phyloP scores from a whole-genome alignment of 164 flowering plant species.

The Piper betle region DNA sequence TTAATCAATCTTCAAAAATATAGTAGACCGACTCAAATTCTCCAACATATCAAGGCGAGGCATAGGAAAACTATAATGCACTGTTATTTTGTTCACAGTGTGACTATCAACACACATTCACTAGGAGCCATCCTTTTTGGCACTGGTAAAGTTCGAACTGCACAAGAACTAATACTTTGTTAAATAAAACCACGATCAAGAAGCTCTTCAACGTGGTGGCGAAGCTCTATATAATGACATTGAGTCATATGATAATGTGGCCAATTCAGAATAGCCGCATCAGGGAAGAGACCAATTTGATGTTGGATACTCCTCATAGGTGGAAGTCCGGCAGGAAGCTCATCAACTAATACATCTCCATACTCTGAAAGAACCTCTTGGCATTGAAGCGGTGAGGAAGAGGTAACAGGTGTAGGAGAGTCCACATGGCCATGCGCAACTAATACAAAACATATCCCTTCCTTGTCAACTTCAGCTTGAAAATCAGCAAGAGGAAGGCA shows the following conservation, averaged over 20 bases:
- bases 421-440: no score
- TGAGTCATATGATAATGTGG: conserved; percentile 5
- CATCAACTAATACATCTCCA: no score
- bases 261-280: not conserved
- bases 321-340: no score
- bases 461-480: no score
- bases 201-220: conserved; percentile 4
- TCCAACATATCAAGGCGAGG: conserved; percentile 2
- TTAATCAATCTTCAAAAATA: conserved; percentile 1
- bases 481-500: not conserved
- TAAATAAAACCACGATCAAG: not conserved
- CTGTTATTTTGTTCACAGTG: conserved; percentile 5
- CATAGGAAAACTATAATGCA: conserved; percentile 1
- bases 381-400: no score
- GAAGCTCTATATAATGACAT: conserved; percentile 1
- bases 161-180: conserved; percentile 4
- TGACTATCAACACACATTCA: not conserved
- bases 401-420: no score
- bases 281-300: no score
- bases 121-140: no score
- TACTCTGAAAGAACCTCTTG: no score
- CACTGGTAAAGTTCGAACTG: not conserved
- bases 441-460: no score
- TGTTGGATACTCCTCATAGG: no score
- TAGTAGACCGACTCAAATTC: not conserved